Evolutionary conservation across 2,329 filamentous ascomycete species (phyloP).

Genomic region (Fusarium albidum): DNA sequence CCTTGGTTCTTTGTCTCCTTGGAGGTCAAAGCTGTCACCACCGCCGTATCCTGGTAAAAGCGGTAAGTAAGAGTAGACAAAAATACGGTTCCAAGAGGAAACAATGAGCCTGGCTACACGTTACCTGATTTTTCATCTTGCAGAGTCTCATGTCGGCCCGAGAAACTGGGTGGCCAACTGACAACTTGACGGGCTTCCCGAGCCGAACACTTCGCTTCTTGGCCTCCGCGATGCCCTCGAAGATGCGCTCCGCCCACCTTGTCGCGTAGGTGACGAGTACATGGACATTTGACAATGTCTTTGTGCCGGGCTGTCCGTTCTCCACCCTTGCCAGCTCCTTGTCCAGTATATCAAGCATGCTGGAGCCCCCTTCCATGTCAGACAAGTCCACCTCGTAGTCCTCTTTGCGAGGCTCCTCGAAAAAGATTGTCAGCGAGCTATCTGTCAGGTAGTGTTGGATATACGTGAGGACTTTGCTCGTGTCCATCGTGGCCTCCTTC

Average conservation of each 20-base stretch:
- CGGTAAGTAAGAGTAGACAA: conserved; percentile 25
- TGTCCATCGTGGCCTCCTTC: conserved; percentile 79
- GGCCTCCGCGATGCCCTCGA: conserved; percentile 73
- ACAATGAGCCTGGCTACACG: conserved; percentile 18
- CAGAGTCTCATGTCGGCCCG: conserved; percentile 68
- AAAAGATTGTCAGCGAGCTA: conserved; percentile 71
- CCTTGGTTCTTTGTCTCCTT: conserved; percentile 48
- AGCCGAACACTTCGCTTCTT: conserved; percentile 75
- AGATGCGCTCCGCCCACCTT: conserved; percentile 66
- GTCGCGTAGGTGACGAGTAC: conserved; percentile 69
- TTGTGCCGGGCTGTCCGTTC: conserved; percentile 54
- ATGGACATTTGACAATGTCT: conserved; percentile 67
- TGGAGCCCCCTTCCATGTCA: conserved; percentile 53
- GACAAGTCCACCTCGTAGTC: conserved; percentile 58
- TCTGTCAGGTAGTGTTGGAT: conserved; percentile 74
- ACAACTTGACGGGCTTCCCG: conserved; percentile 60
- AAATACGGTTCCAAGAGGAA: no score
- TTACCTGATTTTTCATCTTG: conserved; percentile 44
- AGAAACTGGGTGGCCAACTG: conserved; percentile 53
- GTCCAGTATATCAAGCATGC: conserved; percentile 58
- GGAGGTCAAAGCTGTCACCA: conserved; percentile 53
- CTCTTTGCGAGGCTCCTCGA: conserved; percentile 59
- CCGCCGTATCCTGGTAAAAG: conserved; percentile 43
- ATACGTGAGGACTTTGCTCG: conserved; percentile 77
- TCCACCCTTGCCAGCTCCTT: conserved; percentile 59